Evolutionary conservation across 768 basidiomycete species (phyloP).

Genomic region (Tylopilus plumbeoviolaceoides): DNA sequence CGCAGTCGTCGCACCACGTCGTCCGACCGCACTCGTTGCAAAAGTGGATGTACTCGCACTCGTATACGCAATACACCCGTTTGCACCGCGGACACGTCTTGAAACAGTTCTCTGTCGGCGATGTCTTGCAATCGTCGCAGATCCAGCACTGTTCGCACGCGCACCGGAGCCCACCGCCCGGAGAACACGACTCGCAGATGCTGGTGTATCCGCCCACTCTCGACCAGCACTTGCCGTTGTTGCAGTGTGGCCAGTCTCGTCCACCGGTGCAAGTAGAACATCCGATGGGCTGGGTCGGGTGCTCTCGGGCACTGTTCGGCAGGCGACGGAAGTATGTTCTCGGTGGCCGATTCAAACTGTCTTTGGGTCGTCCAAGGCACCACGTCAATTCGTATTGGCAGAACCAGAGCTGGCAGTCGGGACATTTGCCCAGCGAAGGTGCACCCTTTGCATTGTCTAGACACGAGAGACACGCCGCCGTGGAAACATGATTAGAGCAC

Average conservation of each 20-base stretch:
- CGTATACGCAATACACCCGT: conserved; percentile 12
- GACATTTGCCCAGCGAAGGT: conserved; percentile 17
- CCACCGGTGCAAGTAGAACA: conserved; percentile 6
- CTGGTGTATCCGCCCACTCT: conserved; percentile 2
- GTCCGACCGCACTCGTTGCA: conserved; percentile 18
- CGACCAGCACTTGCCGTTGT: conserved; percentile 20
- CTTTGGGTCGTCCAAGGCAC: conserved; percentile 22
- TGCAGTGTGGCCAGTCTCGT: conserved; percentile 9
- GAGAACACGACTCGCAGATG: conserved; percentile 18
- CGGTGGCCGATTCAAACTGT: neutral
- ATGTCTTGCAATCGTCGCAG: conserved; percentile 22
- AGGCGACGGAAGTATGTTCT: neutral
- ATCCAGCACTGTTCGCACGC: conserved; percentile 18
- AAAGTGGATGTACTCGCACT: conserved; percentile 23
- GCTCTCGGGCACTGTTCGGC: conserved; percentile 6
- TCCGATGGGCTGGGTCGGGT: conserved; percentile 12
- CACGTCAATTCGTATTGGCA: conserved; percentile 19
- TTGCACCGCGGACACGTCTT: conserved; percentile 17
- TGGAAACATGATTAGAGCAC: conserved; percentile 12
- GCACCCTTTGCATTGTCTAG: neutral
- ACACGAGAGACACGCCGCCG: conserved; percentile 10
- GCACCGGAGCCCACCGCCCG: conserved; percentile 20
- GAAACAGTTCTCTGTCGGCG: conserved; percentile 5
- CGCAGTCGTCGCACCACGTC: conserved; percentile 24
- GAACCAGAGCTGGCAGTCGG: conserved; percentile 20